phyloP scores from a whole-genome alignment of 2,329 filamentous ascomycete species.

The Aspergillus piperis region DNA sequence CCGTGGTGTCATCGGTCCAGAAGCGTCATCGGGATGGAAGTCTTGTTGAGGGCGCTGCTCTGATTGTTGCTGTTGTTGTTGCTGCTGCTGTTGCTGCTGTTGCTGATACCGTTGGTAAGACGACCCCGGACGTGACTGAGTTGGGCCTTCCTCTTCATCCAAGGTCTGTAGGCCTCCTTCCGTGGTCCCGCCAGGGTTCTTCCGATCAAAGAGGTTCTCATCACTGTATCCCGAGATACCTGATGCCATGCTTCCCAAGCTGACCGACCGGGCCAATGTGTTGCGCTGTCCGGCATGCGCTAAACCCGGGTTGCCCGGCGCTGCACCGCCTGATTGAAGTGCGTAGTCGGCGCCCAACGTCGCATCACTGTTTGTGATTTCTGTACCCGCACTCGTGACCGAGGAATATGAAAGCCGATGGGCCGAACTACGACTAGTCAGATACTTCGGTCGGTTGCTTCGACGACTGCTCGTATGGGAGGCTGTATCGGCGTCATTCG shows the following conservation, averaged over 20 bases:
- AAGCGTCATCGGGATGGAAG: constrained; percentile 39
- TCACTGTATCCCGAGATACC: constrained; percentile 61
- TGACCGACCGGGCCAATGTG: constrained; percentile 72
- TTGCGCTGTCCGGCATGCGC: constrained; percentile 34
- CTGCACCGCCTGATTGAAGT: constrained; percentile 76
- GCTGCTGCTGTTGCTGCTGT: constrained; percentile 26
- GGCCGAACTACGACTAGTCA: constrained; percentile 57
- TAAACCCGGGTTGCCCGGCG: constrained; percentile 49
- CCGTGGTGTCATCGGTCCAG: constrained; percentile 70
- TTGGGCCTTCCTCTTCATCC: constrained; percentile 58
- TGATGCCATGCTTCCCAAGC: constrained; percentile 86
- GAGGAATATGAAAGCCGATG: constrained; percentile 63
- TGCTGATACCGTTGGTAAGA: constrained; percentile 20
- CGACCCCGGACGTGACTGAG: constrained; percentile 40
- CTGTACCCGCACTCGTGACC: constrained; percentile 56
- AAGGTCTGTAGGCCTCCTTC: constrained; percentile 58
- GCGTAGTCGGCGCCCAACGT: constrained; percentile 79
- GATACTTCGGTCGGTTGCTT: constrained; percentile 55
- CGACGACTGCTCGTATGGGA: constrained; percentile 30
- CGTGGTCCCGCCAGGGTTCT: constrained; percentile 40
- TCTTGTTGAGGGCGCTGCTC: constrained; percentile 29
- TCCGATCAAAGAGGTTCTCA: constrained; percentile 48
- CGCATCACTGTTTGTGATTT: constrained; percentile 67
- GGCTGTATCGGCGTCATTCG: constrained; percentile 24
- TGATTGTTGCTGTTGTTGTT: not conserved